Conservation (phyloP, 2,329 filamentous ascomycete species). For the Emericellopsis atlantica region DNA sequence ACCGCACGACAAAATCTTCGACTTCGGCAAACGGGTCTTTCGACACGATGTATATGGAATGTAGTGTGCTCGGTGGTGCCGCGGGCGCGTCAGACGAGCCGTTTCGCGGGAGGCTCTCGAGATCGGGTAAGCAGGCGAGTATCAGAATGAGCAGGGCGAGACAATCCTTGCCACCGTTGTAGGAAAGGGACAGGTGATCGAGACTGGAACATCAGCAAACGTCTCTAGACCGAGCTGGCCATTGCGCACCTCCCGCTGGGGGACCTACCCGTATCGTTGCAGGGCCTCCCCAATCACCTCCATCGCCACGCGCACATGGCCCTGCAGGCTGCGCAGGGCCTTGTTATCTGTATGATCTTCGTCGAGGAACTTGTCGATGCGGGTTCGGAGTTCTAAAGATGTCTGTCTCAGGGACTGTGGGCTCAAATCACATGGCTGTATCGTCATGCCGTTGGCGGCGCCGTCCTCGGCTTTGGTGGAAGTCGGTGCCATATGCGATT, state of each 20-base stretch:
- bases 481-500: too few relatives aligned
- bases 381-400: too few relatives aligned
- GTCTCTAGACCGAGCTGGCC: conserved; percentile 1
- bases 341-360: conserved; percentile 38
- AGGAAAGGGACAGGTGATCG: conserved; percentile 74
- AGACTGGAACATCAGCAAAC: conserved; percentile 33
- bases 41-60: conserved; percentile 70
- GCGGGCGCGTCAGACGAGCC: conserved; percentile 19
- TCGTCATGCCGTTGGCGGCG: too few relatives aligned
- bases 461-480: too few relatives aligned
- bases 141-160: conserved; percentile 84
- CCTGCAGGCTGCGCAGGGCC: conserved; percentile 52
- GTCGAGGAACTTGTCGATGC: conserved; percentile 39
- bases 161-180: conserved; percentile 97
- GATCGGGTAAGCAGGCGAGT: conserved; percentile 45
- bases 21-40: conserved; percentile 76
- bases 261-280: conserved; percentile 56
- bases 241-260: neutral
- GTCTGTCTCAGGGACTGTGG: too few relatives aligned
- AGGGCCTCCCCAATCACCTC: conserved; percentile 65
- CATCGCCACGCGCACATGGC: conserved; percentile 61
- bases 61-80: conserved; percentile 43
- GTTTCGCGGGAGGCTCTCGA: conserved; percentile 4
- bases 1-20: conserved; percentile 65
- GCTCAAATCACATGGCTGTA: too few relatives aligned